phyloP scores from a whole-genome alignment of 257 asterid genomes.

The Forsythia suspensa region DNA sequence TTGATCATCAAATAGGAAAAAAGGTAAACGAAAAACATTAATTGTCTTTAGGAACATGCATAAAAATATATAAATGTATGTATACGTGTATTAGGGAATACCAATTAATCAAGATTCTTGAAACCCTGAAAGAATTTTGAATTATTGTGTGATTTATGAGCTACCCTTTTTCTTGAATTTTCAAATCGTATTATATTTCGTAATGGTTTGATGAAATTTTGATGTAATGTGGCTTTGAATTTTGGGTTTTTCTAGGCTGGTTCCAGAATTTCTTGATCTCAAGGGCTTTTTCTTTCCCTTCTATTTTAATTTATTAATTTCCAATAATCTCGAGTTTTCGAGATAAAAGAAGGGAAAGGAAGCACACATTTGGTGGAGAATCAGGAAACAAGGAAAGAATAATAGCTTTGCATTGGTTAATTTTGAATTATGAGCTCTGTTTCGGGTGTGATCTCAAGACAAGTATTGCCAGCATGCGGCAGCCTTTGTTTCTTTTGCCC shows the following conservation, averaged over 20 bases:
- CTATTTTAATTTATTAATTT: slow-evolving; percentile 26
- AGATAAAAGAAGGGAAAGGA: slow-evolving; percentile 67
- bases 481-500: slow-evolving; percentile 95
- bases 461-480: slow-evolving; percentile 92
- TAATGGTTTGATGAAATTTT: slow-evolving; percentile 34
- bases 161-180: slow-evolving; percentile 20
- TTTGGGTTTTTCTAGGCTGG: slow-evolving; percentile 54
- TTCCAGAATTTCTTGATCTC: slow-evolving; percentile 40
- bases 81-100: not conserved
- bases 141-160: slow-evolving; percentile 10
- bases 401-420: slow-evolving; percentile 10
- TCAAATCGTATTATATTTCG: slow-evolving; percentile 12
- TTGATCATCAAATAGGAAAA: not conserved
- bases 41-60: slow-evolving; percentile 1
- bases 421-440: slow-evolving; percentile 59
- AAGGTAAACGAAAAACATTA: slow-evolving; percentile 1
- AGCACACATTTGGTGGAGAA: slow-evolving; percentile 33
- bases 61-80: not conserved
- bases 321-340: slow-evolving; percentile 28
- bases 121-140: not conserved
- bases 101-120: slow-evolving; percentile 14
- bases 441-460: slow-evolving; percentile 92
- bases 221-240: slow-evolving; percentile 30
- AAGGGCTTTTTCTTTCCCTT: slow-evolving; percentile 72
- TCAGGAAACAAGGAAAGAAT: not conserved